Base-by-base conservation (phyloP, 2,329 filamentous ascomycete genomes). In the Xylaria sp. region DNA sequence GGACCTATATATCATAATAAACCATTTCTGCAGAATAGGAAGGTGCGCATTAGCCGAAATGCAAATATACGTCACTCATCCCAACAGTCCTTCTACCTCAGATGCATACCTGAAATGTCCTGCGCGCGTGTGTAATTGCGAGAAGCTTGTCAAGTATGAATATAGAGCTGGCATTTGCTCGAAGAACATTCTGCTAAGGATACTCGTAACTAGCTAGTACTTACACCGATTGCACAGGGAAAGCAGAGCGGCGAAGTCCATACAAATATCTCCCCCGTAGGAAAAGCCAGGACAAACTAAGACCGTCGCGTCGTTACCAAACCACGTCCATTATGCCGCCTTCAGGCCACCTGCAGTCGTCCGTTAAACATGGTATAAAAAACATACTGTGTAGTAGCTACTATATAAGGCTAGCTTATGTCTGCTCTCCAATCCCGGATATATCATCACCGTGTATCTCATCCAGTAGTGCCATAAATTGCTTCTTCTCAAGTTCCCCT, bases 391-490 rank as follows among this genome's bases (percentile, higher is more conserved):
- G n/a, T 17, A 51, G 5, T 31, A 51, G 50, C 27, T 4, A n/a
- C 15, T 17, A 38, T 20, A 57, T 17, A 61, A 39, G 49, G 39
- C 25, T 31, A 9, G 20, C n/a, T 9, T 3, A 6, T 22, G 11
- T 36, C 39, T 51, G 17, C 13, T n/a, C 36, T 31, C 13, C 25
- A 1, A 51, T 58, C 25, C 27, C 44, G 45, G 70, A 71, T 10
- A 71, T 20, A 11, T 63, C 50, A 39, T 63, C 56, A 2, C 82
- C 77, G 65, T 82, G 75, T 45, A 84, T 77, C 69, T 83, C 82
- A 36, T 77, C 74, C n/a, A 84, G 61, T 29, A 83, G 69, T 27
- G 77, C 73, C 5, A 69, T 65, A 71, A 82, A 83, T 53, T 76
- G 66, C 49, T 75, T 75, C 63, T 72, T 77, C 57, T 80, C 80